Percentiles rank a stretch among this genome's conserved stretches.
Conservation (phyloP, 192 early-diverging fungal genomes). For the Coemansia sp. region DNA sequence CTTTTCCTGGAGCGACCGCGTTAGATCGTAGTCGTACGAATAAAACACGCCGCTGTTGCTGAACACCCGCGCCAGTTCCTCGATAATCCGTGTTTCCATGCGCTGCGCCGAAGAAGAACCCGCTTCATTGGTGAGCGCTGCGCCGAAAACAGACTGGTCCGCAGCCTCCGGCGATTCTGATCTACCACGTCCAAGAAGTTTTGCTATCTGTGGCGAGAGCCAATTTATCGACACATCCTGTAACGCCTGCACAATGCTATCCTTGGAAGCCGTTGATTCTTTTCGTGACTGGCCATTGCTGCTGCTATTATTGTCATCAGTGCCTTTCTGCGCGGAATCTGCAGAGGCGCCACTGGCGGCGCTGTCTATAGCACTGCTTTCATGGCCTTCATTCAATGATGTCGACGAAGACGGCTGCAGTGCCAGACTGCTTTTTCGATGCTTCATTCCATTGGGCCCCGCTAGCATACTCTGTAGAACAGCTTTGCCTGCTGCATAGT, state of each 20-base stretch:
- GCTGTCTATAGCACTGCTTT: not conserved
- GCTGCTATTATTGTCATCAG: not conserved
- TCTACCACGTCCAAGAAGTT: conserved; percentile 24
- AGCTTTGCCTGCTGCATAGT: conserved; percentile 16
- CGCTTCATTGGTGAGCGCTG: not conserved
- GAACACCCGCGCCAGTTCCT: conserved; percentile 41
- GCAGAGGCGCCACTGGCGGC: not conserved
- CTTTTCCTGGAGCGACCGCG: conserved; percentile 40
- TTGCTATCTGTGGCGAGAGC: conserved; percentile 45
- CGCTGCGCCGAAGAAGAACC: conserved; percentile 22
- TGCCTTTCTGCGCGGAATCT: not conserved
- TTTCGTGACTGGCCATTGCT: not conserved
- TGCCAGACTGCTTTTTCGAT: conserved; percentile 10
- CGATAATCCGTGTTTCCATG: conserved; percentile 48
- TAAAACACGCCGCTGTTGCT: conserved; percentile 43
- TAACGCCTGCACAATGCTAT: not conserved
- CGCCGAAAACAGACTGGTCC: not conserved
- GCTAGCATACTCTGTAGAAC: conserved; percentile 14
- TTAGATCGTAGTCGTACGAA: conserved; percentile 45
- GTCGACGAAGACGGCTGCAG: not conserved
- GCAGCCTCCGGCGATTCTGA: not conserved
- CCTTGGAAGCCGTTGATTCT: not conserved
- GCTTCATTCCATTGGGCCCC: not conserved
- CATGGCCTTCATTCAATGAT: not conserved
- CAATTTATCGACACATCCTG: conserved; percentile 10